Evolutionary conservation across 1,284 basidiomycete species (phyloP).

Genomic region (Neonothopanus nambi): DNA sequence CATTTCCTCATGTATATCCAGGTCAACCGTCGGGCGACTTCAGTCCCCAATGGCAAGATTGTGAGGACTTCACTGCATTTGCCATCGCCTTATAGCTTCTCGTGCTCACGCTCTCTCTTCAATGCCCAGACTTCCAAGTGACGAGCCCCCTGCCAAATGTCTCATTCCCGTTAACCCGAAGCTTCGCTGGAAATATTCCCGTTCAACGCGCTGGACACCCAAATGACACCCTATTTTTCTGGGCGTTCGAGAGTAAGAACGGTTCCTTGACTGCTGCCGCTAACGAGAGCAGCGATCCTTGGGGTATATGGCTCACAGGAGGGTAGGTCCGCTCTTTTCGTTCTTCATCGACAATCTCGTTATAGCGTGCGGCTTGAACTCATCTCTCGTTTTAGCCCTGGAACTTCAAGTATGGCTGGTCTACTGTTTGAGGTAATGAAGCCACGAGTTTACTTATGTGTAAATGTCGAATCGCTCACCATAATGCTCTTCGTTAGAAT

Average conservation of each 20-base stretch:
- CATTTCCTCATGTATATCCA: slow-evolving; percentile 52
- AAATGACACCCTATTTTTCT: slow-evolving; percentile 74
- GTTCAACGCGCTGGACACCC: slow-evolving; percentile 63
- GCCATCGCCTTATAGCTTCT: background rate
- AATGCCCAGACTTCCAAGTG: slow-evolving; percentile 56
- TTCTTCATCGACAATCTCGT: too few relatives aligned
- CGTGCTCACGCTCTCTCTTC: background rate
- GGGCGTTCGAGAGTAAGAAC: slow-evolving; percentile 60
- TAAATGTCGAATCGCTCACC: slow-evolving; percentile 14
- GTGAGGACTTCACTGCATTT: slow-evolving; percentile 36
- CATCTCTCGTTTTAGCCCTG: slow-evolving; percentile 48
- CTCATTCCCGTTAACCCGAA: slow-evolving; percentile 54
- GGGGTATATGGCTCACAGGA: slow-evolving; percentile 53
- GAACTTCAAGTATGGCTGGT: slow-evolving; percentile 67
- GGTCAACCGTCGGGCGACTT: slow-evolving; percentile 51
- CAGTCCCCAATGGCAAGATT: slow-evolving; percentile 62
- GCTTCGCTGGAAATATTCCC: slow-evolving; percentile 68
- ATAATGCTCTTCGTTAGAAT: slow-evolving; percentile 41
- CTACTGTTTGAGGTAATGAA: slow-evolving; percentile 55
- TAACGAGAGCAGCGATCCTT: slow-evolving; percentile 47
- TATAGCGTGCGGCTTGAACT: background rate
- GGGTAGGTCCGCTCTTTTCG: slow-evolving; percentile 1
- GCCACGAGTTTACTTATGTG: background rate
- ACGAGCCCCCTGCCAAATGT: slow-evolving; percentile 61
- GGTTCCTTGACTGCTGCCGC: slow-evolving; percentile 54